Evolutionary conservation across 2,329 filamentous ascomycete species (phyloP).

Genomic region (Diaporthe sp.): DNA sequence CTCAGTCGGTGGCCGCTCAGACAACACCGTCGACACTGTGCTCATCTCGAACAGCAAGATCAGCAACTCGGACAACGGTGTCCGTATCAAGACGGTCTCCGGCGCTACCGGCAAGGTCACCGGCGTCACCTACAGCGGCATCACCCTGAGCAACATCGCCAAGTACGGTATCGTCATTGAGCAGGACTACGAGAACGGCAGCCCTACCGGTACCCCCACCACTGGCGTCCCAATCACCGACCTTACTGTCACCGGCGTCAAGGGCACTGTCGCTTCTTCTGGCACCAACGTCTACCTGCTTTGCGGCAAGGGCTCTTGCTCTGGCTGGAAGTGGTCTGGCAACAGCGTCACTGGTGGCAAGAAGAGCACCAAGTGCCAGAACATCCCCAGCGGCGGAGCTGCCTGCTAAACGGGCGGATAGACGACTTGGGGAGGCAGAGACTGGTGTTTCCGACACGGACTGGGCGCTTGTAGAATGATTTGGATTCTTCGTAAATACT

Average conservation of each 20-base stretch:
- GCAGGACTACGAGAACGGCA: slow-evolving; percentile 53
- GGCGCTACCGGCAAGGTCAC: slow-evolving; percentile 59
- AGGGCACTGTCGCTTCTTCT: slow-evolving; percentile 48
- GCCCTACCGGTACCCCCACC: slow-evolving; percentile 58
- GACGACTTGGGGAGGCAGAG: not conserved
- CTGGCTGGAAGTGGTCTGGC: slow-evolving; percentile 65
- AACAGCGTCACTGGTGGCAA: slow-evolving; percentile 64
- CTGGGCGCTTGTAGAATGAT: not conserved
- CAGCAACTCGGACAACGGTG: slow-evolving; percentile 65
- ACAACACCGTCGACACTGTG: slow-evolving; percentile 66
- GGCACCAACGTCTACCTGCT: slow-evolving; percentile 64
- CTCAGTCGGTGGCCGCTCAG: slow-evolving; percentile 58
- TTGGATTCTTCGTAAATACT: slow-evolving; percentile 20
- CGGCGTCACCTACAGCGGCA: slow-evolving; percentile 46
- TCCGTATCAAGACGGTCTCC: slow-evolving; percentile 62
- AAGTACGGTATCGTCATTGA: slow-evolving; percentile 55
- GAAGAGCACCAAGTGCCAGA: slow-evolving; percentile 40
- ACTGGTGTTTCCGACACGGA: not conserved
- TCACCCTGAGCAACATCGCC: slow-evolving; percentile 36
- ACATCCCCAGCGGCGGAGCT: slow-evolving; percentile 35
- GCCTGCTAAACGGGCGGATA: not conserved
- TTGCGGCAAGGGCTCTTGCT: slow-evolving; percentile 64
- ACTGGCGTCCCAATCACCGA: slow-evolving; percentile 66
- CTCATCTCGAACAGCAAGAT: slow-evolving; percentile 62
- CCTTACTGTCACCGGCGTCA: slow-evolving; percentile 57